These are phyloP conservation scores for Saccharomycopsis oosterbeekiorum DNA, from an alignment of 805 yeast species.

Conservation along the genomic window DNA sequence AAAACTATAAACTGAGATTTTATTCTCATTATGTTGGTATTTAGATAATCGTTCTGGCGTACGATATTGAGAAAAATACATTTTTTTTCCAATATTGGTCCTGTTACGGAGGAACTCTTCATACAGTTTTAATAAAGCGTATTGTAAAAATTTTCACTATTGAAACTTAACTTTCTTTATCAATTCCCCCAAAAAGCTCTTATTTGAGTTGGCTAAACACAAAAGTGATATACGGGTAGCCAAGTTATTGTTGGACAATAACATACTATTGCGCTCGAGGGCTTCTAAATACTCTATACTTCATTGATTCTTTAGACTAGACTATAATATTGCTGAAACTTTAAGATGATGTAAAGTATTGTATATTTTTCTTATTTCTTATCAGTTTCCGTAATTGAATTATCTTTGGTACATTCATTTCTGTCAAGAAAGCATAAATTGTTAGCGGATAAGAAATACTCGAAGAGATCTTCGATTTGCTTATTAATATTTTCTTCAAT, in stretches of 20 bases:
- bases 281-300: background rate
- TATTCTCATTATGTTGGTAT: background rate
- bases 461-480: background rate
- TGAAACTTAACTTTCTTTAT: background rate
- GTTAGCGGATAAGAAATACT: background rate
- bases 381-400: background rate
- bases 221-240: background rate
- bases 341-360: background rate
- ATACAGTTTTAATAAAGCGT: background rate
- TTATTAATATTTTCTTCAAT: background rate
- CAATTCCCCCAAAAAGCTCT: background rate
- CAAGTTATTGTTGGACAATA: background rate
- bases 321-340: background rate
- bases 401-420: background rate
- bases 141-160: background rate
- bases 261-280: background rate
- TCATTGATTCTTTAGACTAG: no score
- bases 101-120: background rate
- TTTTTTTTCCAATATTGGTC: background rate
- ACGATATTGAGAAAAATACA: background rate
- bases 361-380: background rate
- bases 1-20: background rate
- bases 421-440: background rate
- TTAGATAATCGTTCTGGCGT: background rate
- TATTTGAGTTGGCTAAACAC: background rate